These are phyloP conservation scores for Ocimum tenuiflorum DNA, from an alignment of 257 asterid species.

Conservation along the genomic window DNA sequence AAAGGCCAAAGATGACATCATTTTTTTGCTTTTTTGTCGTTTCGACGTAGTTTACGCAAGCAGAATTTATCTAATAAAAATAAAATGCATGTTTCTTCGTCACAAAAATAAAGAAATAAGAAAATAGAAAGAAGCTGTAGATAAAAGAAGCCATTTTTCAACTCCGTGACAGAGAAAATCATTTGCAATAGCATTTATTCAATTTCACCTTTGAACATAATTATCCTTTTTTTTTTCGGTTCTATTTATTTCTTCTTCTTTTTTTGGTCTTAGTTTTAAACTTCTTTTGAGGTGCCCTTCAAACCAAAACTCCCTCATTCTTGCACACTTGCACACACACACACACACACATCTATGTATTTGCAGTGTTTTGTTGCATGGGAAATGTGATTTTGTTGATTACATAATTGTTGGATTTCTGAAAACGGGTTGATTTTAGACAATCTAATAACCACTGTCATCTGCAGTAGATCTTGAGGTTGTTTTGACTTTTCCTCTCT, in stretches of 20 bases:
- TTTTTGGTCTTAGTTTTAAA: not conserved
- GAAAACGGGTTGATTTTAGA: not conserved
- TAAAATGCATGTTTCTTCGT: no score
- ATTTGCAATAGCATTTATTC: not conserved
- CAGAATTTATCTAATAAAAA: no score
- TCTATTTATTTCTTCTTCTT: not conserved
- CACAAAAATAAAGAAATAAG: no score
- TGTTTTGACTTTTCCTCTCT: slow-evolving; percentile 25
- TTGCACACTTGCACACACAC: not conserved
- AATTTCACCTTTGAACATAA: not conserved
- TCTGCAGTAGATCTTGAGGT: slow-evolving; percentile 42
- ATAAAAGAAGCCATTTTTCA: no score
- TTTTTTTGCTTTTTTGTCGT: no score
- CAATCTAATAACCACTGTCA: not conserved
- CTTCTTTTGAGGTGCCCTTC: slow-evolving; percentile 6
- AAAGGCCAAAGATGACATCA: no score
- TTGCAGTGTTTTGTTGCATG: slow-evolving; percentile 15
- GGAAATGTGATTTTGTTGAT: slow-evolving; percentile 20
- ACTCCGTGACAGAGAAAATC: no score
- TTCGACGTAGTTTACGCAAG: no score
- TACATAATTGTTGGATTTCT: slow-evolving; percentile 13
- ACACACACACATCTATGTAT: no score
- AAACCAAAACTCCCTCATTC: slow-evolving; percentile 12
- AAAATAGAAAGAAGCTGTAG: no score
- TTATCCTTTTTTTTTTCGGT: not conserved